Conservation (phyloP, 2,329 filamentous ascomycete genomes). For the Xylariomycetidae sp. region DNA sequence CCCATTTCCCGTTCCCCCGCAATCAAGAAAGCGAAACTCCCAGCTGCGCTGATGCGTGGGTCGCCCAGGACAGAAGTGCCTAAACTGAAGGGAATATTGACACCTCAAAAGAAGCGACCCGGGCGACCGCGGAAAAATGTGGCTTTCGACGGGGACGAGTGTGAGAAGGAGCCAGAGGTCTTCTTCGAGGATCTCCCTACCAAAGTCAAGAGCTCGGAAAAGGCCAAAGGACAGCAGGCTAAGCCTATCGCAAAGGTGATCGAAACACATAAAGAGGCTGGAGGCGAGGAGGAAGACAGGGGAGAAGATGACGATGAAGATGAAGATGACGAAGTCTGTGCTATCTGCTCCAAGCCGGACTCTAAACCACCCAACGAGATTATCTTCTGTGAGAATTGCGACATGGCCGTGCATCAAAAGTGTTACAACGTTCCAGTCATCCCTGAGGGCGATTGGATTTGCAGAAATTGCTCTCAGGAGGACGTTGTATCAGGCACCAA, state of each 20-base stretch:
- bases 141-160: conserved; percentile 38
- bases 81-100: conserved; percentile 51
- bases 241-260: not conserved
- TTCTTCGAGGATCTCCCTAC: conserved; percentile 49
- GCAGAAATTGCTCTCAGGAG: conserved; percentile 50
- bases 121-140: conserved; percentile 48
- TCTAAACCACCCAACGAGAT: conserved; percentile 58
- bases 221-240: not conserved
- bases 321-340: conserved; percentile 52
- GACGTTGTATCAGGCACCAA: conserved; percentile 27
- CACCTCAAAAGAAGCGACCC: conserved; percentile 43
- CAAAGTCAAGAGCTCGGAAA: conserved; percentile 24
- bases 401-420: conserved; percentile 57
- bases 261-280: conserved; percentile 2
- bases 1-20: conserved; percentile 4
- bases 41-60: conserved; percentile 5
- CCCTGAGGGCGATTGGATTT: conserved; percentile 61
- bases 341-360: conserved; percentile 52
- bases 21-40: conserved; percentile 10
- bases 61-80: conserved; percentile 10
- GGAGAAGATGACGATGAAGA: conserved; percentile 12
- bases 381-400: conserved; percentile 60
- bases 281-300: conserved; percentile 6
- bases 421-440: conserved; percentile 55
- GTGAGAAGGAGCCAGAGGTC: conserved; percentile 34